Evolutionary conservation across 305 asterid genomes (phyloP), one percentile per base, ranked within the genome.

Genomic region (Caryopteris hybrid): DNA sequence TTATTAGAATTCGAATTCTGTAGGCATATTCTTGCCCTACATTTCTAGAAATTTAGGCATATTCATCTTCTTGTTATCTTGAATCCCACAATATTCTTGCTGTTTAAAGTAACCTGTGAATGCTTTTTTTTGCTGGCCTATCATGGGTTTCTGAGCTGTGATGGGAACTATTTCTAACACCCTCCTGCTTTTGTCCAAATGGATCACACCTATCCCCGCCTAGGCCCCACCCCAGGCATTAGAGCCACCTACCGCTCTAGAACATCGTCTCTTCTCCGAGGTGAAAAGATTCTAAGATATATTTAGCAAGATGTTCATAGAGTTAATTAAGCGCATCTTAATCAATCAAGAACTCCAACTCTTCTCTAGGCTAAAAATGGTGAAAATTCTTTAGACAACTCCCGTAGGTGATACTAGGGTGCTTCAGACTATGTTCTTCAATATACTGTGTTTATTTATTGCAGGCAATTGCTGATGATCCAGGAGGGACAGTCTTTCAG

Each of bases 391-490:
- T 21, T 13, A 12, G 21, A 13, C 16, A 31, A 55, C 41, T 58
- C 18, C 20, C 57, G 17, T 38, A 17, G 17, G 25, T 55, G 68
- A 72, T 62, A 8, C 54, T 23, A 2, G 12, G 67, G 41, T 64
- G 27, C 47, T 33, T 34, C 29, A 0, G 0, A 7, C 25, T 9
- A 72, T 52, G 18, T 29, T 60, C 16, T 56, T 47, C 59, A 45
- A 41, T 23, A 43, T 36, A 6, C 8, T 14, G 10, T 42, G 10
- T 53, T 50, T 33, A 17, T 52, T 43, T 31, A n/a, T 66, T 31
- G 64, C 77, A 95, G 99, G 83, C 84, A 52, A 78, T 81, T 61
- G 70, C 78, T 52, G 88, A 88, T 78, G 98, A 91, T 61, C 66
- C 87, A 34, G 88, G 82, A 76, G 85, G 92, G 41, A 71, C 87